Evolutionary conservation across 2,329 filamentous ascomycete species (phyloP).

Genomic region (Zasmidium cellare): DNA sequence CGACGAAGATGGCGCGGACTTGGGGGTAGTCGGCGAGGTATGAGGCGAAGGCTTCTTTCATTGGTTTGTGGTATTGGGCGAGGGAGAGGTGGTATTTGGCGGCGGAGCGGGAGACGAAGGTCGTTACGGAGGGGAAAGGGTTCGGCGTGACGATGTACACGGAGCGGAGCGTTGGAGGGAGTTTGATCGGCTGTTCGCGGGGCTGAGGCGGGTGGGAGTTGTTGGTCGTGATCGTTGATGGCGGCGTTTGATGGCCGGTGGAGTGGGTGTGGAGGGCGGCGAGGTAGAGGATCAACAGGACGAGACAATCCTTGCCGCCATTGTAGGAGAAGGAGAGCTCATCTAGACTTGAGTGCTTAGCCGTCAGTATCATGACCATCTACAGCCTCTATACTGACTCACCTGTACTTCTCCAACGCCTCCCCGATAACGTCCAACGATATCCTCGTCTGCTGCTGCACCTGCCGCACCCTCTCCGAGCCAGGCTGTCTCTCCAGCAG

Average conservation of each 20-base stretch:
- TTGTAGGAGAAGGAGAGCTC: constrained; percentile 93
- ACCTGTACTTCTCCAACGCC: constrained; percentile 75
- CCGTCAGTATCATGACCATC: constrained; percentile 1
- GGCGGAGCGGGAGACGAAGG: constrained; percentile 72
- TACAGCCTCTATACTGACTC: constrained; percentile 34
- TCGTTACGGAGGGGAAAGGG: constrained; percentile 82
- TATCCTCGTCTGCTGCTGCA: constrained; percentile 73
- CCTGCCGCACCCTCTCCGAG: constrained; percentile 58
- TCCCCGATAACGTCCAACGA: constrained; percentile 73
- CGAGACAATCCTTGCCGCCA: constrained; percentile 95
- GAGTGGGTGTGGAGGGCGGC: constrained; percentile 54
- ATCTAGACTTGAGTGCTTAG: constrained; percentile 57
- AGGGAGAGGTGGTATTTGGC: constrained; percentile 73
- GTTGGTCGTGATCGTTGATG: constrained; percentile 19
- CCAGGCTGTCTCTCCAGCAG: constrained; percentile 65
- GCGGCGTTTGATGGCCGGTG: constrained; percentile 26
- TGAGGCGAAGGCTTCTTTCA: constrained; percentile 76
- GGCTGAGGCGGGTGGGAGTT: constrained; percentile 11
- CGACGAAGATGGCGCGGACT: constrained; percentile 80
- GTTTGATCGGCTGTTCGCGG: constrained; percentile 14
- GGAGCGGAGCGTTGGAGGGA: constrained; percentile 64
- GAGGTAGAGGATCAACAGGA: constrained; percentile 84
- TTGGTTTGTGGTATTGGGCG: constrained; percentile 71
- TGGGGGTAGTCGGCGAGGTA: constrained; percentile 67
- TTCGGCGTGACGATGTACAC: constrained; percentile 86